Evolutionary conservation across 2,329 filamentous ascomycete genomes (phyloP).

Genomic region (Sporothrix schenckii): DNA sequence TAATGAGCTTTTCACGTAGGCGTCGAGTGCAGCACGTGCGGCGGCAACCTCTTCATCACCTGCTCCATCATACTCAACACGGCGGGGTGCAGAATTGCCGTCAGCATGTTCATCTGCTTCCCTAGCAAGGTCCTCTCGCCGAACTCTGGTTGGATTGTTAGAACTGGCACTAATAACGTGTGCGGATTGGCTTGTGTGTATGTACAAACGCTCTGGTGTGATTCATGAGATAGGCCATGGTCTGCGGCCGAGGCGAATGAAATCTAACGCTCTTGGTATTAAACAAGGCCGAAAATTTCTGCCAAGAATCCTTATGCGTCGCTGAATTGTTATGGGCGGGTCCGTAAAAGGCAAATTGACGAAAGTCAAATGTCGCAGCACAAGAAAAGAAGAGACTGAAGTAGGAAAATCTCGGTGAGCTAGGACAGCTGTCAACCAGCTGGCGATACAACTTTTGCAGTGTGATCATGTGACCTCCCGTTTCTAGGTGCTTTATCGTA

Average conservation of each 20-base stretch:
- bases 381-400: not conserved
- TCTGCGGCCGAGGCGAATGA: not conserved
- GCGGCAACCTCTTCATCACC: constrained; percentile 14
- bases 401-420: not conserved
- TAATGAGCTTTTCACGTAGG: constrained; percentile 32
- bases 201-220: constrained; percentile 27
- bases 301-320: not conserved
- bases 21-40: constrained; percentile 32
- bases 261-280: not conserved
- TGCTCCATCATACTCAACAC: not conserved
- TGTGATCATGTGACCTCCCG: not conserved
- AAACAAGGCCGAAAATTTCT: not conserved
- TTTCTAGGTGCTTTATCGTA: too few species aligned
- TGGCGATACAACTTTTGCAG: not conserved
- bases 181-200: not conserved
- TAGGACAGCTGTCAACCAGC: constrained; percentile 6
- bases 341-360: not conserved
- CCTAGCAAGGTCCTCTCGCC: constrained; percentile 33
- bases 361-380: not conserved
- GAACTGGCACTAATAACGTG: not conserved
- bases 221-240: constrained; percentile 28
- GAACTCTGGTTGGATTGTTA: constrained; percentile 26
- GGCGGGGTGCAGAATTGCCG: not conserved
- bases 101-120: constrained; percentile 27
- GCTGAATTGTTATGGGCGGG: not conserved